A percentile compares a stretch with the other conserved stretches of the same genome.
phyloP scores from a whole-genome alignment of 345 rosid genomes.

The Linum lewisii region DNA sequence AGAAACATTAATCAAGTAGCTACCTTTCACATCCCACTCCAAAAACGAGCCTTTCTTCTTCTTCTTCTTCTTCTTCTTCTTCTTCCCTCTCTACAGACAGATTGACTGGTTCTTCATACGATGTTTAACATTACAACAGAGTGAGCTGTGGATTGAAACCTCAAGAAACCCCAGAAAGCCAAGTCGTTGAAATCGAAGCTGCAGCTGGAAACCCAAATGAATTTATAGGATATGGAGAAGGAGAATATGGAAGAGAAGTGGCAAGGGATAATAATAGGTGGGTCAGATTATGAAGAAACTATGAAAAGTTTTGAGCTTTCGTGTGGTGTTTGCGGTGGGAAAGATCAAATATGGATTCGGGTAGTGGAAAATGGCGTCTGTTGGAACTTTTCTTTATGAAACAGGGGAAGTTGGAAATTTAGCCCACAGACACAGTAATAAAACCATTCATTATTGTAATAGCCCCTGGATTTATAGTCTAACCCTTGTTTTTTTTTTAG shows the following conservation, averaged over 20 bases:
- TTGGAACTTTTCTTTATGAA: too few relatives aligned
- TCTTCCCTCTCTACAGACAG: background rate
- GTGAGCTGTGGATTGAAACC: too few relatives aligned
- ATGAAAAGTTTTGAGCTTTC: background rate
- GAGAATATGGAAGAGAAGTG: background rate
- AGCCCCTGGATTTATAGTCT: too few relatives aligned
- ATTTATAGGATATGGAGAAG: background rate
- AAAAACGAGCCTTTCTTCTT: background rate
- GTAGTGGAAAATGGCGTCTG: too few relatives aligned
- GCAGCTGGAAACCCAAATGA: background rate
- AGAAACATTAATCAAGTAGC: background rate
- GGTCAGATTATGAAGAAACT: background rate
- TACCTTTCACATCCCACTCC: background rate
- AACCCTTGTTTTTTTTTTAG: too few relatives aligned
- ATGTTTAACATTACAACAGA: too few relatives aligned
- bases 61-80: background rate
- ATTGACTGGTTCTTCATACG: background rate
- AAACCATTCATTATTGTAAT: too few relatives aligned
- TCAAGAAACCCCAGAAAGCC: background rate
- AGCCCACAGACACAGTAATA: too few relatives aligned
- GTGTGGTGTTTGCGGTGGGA: background rate
- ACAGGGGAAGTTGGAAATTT: too few relatives aligned
- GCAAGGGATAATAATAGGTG: background rate
- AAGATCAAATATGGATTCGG: too few relatives aligned
- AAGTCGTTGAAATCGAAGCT: background rate